Evolutionary conservation across 1,284 basidiomycete species (phyloP).

Genomic region (Mycena citricolor): DNA sequence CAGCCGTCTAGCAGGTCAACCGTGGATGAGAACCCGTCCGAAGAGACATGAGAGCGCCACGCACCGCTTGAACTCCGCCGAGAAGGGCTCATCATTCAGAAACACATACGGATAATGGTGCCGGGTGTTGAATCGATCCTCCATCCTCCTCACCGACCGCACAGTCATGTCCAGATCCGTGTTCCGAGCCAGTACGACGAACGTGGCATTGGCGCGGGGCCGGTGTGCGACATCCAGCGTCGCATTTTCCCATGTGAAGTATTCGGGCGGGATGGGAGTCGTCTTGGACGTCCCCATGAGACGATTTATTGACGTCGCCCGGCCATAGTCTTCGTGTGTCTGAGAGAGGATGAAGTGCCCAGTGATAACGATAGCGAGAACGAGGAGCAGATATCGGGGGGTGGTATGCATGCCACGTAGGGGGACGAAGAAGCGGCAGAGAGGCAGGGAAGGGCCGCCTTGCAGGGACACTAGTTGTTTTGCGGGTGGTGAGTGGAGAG

Average conservation of each 20-base stretch:
- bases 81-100: constrained; percentile 71
- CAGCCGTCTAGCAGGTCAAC: constrained; percentile 27
- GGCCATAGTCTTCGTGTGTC: constrained; percentile 66
- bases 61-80: constrained; percentile 68
- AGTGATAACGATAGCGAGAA: constrained; percentile 21
- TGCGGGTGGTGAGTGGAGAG: too few species aligned
- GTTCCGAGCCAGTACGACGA: constrained; percentile 46
- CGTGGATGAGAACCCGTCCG: background rate
- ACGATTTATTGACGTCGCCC: constrained; percentile 57
- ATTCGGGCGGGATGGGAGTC: constrained; percentile 12
- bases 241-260: constrained; percentile 5
- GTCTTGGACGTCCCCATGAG: constrained; percentile 28
- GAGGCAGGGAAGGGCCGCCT: too few species aligned
- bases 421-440: too few species aligned
- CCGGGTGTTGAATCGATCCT: constrained; percentile 62
- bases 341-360: constrained; percentile 64
- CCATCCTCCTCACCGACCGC: constrained; percentile 45
- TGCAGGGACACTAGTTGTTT: too few species aligned
- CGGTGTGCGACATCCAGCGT: constrained; percentile 7
- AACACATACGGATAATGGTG: constrained; percentile 75
- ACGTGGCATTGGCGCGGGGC: constrained; percentile 42
- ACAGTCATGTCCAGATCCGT: constrained; percentile 38
- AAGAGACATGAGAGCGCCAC: constrained; percentile 18
- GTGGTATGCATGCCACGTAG: too few species aligned
- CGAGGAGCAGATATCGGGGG: constrained; percentile 15